Evolutionary conservation across 106 monocot genomes (phyloP), one percentile per base, ranked within the genome.

Genomic region (Dendrobium catenatum): DNA sequence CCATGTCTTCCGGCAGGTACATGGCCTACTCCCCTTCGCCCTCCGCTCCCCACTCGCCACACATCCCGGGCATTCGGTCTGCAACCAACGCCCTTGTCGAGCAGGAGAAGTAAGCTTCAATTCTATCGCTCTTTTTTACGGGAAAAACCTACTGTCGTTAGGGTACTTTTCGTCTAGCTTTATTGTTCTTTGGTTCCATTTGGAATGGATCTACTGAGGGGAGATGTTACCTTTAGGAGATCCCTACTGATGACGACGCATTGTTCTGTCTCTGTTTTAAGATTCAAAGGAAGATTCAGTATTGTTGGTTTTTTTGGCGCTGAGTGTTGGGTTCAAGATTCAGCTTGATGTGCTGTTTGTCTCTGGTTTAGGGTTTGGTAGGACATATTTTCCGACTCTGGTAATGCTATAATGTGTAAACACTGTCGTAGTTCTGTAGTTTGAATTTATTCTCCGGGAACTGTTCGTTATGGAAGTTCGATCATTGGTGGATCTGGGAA

Each of bases 21-120:
- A 92, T 92, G 92, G 86, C 88, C 11, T 92, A 86, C 81, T 92
- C 92, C 40, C 89, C 92, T 0, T 92, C 92, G 13, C 92, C 89
- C 2, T 90, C 92, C 78, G 81, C 93, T 42, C 83, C 90, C 2
- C 90, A 85, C 83, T 92, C 92, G 42, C 90, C 90, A 33, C 93
- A 86, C 33, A 79, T 88, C 49, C 78, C 86, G 7, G 85, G 87
- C 87, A 87, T 92, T 59, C 89, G 92, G 48, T 84, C 81, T 37
- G 87, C 89, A 10, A 48, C 83, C 76, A 81, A 27, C 82, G 86
- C 86, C 58, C n/a, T 93, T 54, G 84, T 83, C 49, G 93, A 93
- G 82, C 93, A 93, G 85, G 95, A 95, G 70, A 95, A 91, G 95
- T 95, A 85, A 19, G 68, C 41, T 11, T 48, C 20, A 15, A 37